Evolutionary conservation across 2,329 filamentous ascomycete genomes (phyloP), one percentile per base, ranked within the genome.

Genomic region (Ilyonectria mors-panacis): DNA sequence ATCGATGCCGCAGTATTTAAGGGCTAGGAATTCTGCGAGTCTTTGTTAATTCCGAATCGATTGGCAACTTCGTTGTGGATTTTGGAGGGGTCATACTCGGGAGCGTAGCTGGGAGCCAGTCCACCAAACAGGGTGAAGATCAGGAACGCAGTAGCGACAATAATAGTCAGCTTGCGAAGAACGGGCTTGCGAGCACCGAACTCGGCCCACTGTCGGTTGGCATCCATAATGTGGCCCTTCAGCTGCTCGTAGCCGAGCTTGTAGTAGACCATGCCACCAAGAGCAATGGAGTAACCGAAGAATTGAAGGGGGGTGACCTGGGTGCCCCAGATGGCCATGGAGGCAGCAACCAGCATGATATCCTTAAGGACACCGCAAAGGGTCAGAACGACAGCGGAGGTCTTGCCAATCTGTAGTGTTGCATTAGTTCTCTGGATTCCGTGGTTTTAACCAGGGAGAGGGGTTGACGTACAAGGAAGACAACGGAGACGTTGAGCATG

Each of bases 321-420:
- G 70, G 93, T 93, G 74, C 89, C 88, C 91, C 93, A 95, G 81
- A 95, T 93, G 72, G 93, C 81, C 89, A 95, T 94, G 68, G 92
- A 94, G 51, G 92, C 92, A 59, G 86, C 85, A 66, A 96, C 93
- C 57, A 96, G 91, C 76, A 96, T 88, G 66, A 96, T 93, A 81
- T 96, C 93, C 87, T 95, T 96, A 70, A 96, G 89, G 44, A 96
- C 93, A 85, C 93, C 93, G 78, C 92, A 95, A 53, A 96, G 91
- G 35, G 94, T 96, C 77, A 96, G 91, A 75, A 95, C 92, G 61
- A 96, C 91, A 59, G 93, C 93, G 1, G 93, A 95, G 17, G 93
- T 95, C 86, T 93, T 95, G 85, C 93, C 93, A 78, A 96, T 95
- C 93, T 95, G 72, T 51, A 37, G 4, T n/a, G n/a, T 2, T 2